These are phyloP conservation scores for Elsinoe ampelina DNA, from an alignment of 2,329 filamentous ascomycete genomes.

Conservation along the genomic window DNA sequence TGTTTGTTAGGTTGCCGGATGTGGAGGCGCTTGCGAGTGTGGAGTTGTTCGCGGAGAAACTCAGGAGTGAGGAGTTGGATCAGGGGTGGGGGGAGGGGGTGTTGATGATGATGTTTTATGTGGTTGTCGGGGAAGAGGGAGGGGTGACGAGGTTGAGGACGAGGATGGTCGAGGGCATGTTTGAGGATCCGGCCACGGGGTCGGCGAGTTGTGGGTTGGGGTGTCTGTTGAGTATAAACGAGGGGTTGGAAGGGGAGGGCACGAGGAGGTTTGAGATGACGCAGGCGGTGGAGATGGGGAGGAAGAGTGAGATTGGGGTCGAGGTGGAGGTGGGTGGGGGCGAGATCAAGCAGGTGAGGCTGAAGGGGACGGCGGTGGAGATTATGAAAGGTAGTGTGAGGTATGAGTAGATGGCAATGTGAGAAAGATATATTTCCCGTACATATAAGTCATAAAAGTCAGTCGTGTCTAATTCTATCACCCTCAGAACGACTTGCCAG, in stretches of 20 bases:
- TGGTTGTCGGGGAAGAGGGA: constrained; percentile 30
- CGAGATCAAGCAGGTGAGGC: constrained; percentile 32
- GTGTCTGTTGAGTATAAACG: constrained; percentile 36
- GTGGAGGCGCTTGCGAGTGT: constrained; percentile 48
- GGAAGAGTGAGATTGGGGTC: constrained; percentile 41
- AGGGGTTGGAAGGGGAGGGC: constrained; percentile 23
- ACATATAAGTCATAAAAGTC: neutral
- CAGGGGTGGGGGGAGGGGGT: constrained; percentile 46
- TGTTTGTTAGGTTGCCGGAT: constrained; percentile 53
- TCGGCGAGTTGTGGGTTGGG: constrained; percentile 41
- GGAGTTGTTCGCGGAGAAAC: constrained; percentile 26
- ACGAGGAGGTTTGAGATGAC: constrained; percentile 33
- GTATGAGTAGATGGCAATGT: constrained; percentile 10
- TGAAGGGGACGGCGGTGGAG: constrained; percentile 36
- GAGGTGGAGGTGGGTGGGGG: constrained; percentile 34
- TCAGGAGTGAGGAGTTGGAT: constrained; percentile 32
- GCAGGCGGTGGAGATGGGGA: constrained; percentile 45
- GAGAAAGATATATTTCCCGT: no score
- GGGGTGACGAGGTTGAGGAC: constrained; percentile 38
- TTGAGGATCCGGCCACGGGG: constrained; percentile 45
- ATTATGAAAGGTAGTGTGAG: constrained; percentile 33
- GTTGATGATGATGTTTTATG: constrained; percentile 51
- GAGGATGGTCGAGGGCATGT: constrained; percentile 48
- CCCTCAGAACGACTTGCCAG: no score
- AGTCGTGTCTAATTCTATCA: neutral